Evolutionary conservation across 345 rosid species (phyloP).

Genomic region (Theobroma cacao): DNA sequence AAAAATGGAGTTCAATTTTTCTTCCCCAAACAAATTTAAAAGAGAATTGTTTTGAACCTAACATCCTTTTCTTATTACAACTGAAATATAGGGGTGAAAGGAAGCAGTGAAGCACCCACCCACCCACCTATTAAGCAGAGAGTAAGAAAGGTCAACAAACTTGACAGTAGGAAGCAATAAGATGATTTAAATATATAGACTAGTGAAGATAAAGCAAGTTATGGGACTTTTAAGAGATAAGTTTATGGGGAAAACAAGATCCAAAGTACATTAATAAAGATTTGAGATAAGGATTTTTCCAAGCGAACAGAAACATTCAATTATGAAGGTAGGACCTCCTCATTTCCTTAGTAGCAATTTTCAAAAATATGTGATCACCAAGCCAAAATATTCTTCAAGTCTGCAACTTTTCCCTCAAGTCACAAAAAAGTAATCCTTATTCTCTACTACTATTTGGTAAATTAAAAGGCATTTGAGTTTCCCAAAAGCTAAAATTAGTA

Average conservation of each 20-base stretch:
- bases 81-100: neutral
- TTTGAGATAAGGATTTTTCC: conserved; percentile 17
- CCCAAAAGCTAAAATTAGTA: conserved; percentile 25
- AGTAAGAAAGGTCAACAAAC: neutral
- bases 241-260: conserved; percentile 4
- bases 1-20: no score
- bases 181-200: neutral
- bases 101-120: neutral
- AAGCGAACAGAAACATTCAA: conserved; percentile 14
- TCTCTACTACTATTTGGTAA: conserved; percentile 1
- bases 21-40: no score
- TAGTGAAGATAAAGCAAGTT: neutral
- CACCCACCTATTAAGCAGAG: neutral
- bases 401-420: conserved; percentile 17
- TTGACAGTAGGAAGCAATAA: neutral
- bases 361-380: conserved; percentile 7
- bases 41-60: no score
- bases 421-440: conserved; percentile 22
- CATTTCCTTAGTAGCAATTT: neutral
- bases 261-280: conserved; percentile 1
- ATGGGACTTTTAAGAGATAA: neutral
- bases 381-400: conserved; percentile 14
- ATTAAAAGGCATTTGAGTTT: conserved; percentile 22
- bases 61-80: no score
- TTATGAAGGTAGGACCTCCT: conserved; percentile 27